Evolutionary conservation across 768 basidiomycete genomes (phyloP), one percentile per base, ranked within the genome.

Genomic region (Boletellus sp.): DNA sequence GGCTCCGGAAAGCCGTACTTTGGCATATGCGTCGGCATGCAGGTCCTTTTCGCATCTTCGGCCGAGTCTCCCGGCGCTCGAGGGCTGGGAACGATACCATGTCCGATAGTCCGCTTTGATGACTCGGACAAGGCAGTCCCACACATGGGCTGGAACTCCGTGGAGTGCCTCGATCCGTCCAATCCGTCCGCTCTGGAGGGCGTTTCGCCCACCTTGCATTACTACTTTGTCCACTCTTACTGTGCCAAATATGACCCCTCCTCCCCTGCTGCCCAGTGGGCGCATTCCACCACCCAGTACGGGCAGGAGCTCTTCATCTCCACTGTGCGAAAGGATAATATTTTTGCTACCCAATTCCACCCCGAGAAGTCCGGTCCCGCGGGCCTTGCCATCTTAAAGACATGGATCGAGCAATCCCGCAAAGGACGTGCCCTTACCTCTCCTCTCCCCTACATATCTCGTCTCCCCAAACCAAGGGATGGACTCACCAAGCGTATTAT

Each of bases 11-110:
- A 78, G 59, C 96, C 95, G 2, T 99, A 96, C 71, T 91, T 96
- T 70, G 92, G 92, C 34, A 98, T 99, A 74, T 99, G 96, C 72
- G 90, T 99, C 63, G 96, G 96, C 60, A 87, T 99, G 85, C 96
- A 99, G 70, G 82, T 96, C 50, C 88, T 99, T 53, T 98, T 93
- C 72, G 73, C 79, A 50, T 83, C 87, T 13, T 97, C 95, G 15
- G 72, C 80, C 53, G 96, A 99, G 73, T 85, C 85, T 13, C 77
- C 81, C 15, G 61, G 66, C 17, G 71, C 73, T 23, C 67, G 61
- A n/a, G 94, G 95, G n/a, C 77, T 98, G 19, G 89, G 84, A 16
- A 69, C 92, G 56, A 85, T 99, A 54, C 87, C 90, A n/a, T 83
- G 74, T 57, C 74, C 77, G n/a, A 90, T 97, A 59, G 78, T 81